A percentile compares a stretch with the other conserved stretches of the same genome.
Conservation (phyloP, 176 grass and related monocot genomes). For the Ensete ventricosum region DNA sequence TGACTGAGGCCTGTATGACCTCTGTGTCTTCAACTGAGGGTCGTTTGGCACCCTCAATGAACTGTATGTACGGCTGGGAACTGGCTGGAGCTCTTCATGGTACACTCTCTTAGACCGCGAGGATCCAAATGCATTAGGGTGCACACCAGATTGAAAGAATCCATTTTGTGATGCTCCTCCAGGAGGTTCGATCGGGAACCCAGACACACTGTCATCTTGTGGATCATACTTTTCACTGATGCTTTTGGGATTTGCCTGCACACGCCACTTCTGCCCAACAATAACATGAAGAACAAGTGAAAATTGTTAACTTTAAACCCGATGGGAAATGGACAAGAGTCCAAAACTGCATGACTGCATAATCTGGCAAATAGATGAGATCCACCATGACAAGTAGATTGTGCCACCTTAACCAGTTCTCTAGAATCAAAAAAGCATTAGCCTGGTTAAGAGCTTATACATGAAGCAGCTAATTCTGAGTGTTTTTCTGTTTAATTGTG, state of each 20-base stretch:
- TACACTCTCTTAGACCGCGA: constrained; percentile 42
- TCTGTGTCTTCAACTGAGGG: constrained; percentile 20
- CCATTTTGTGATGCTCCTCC: constrained; percentile 11
- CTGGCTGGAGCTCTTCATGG: constrained; percentile 19
- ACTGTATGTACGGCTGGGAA: constrained; percentile 38
- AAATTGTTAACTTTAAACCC: background rate
- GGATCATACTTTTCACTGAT: constrained; percentile 54
- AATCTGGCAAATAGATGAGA: too few relatives aligned
- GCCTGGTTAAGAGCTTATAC: too few relatives aligned
- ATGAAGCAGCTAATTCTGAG: too few relatives aligned
- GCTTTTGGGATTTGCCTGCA: constrained; percentile 37
- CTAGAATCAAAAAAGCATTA: too few relatives aligned
- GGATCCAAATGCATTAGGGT: constrained; percentile 52
- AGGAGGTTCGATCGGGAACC: constrained; percentile 58
- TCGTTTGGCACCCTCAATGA: constrained; percentile 41
- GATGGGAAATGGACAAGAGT: too few relatives aligned
- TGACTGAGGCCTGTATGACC: constrained; percentile 26
- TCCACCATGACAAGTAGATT: too few relatives aligned
- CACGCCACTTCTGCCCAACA: constrained; percentile 36
- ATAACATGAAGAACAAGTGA: background rate
- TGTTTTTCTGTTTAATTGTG: too few relatives aligned
- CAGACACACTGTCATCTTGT: constrained; percentile 45
- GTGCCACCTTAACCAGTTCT: too few relatives aligned
- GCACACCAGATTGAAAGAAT: constrained; percentile 23
- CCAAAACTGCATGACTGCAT: too few relatives aligned